Evolutionary conservation across 352 stramenopile species (phyloP).

Genomic region (Phytophthora palmivora): DNA sequence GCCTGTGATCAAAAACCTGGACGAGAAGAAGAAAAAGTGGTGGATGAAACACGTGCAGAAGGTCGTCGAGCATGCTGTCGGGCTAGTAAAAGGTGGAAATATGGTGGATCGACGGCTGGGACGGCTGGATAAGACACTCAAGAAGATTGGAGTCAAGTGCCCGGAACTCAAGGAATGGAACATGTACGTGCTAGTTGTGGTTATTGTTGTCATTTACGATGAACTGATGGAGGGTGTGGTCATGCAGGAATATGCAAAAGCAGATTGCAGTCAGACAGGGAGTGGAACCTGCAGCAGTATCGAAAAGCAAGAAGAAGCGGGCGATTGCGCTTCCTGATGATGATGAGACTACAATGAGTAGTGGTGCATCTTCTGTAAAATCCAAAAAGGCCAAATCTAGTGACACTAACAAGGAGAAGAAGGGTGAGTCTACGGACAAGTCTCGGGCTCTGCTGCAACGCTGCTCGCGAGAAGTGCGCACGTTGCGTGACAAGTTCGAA

Average conservation of each 20-base stretch:
- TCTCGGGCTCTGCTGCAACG: constrained; percentile 36
- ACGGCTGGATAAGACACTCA: constrained; percentile 15
- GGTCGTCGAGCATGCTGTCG: constrained; percentile 16
- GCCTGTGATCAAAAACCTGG: constrained; percentile 10
- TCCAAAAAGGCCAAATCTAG: constrained; percentile 9
- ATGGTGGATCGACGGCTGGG: neutral
- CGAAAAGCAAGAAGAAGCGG: constrained; percentile 43
- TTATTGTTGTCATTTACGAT: neutral
- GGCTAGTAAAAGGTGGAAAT: constrained; percentile 5
- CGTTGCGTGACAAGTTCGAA: constrained; percentile 50
- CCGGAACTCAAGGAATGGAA: constrained; percentile 27
- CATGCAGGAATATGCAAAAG: constrained; percentile 23
- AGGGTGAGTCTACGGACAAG: constrained; percentile 28
- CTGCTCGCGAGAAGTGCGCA: constrained; percentile 40
- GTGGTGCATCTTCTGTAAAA: neutral
- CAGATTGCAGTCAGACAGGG: constrained; percentile 13
- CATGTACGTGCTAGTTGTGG: constrained; percentile 20
- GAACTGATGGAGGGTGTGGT: neutral
- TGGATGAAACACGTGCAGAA: constrained; percentile 38
- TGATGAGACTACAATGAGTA: constrained; percentile 5
- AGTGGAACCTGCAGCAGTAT: neutral
- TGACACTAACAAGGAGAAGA: constrained; percentile 12
- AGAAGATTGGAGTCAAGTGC: constrained; percentile 31
- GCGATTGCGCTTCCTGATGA: constrained; percentile 28
- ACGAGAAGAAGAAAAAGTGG: constrained; percentile 33